A percentile compares a stretch with the other conserved stretches of the same genome.
Evolutionary conservation across 306 rosid species (phyloP).

Genomic region (Glycine soja): DNA sequence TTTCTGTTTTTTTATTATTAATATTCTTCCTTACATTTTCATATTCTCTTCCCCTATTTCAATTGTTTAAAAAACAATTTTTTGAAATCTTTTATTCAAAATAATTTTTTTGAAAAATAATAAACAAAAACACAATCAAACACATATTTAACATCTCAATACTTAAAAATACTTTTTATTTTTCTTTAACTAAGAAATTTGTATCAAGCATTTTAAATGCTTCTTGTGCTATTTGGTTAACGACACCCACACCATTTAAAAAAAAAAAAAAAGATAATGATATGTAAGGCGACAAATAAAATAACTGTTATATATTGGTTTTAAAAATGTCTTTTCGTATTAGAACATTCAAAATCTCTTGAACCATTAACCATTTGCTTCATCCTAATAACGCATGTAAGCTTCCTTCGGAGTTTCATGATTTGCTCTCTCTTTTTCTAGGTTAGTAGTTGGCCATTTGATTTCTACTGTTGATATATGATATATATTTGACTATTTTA

Average conservation of each 20-base stretch:
- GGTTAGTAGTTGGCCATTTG: no score
- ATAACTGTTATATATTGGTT: no score
- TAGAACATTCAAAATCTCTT: no score
- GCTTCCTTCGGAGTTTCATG: no score
- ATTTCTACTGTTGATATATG: no score
- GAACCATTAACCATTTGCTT: no score
- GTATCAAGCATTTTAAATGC: neutral
- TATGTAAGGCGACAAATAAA: no score
- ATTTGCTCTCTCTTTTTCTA: no score
- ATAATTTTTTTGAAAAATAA: neutral
- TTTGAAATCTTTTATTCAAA: neutral
- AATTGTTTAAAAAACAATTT: neutral
- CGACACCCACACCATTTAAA: neutral
- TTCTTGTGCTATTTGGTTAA: neutral
- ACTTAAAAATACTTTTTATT: neutral
- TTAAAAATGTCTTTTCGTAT: no score
- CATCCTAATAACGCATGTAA: no score
- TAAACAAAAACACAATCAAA: neutral
- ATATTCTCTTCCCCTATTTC: neutral
- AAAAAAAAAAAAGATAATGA: no score
- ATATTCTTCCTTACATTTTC: neutral
- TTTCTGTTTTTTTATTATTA: neutral
- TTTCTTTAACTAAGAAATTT: neutral
- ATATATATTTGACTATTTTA: no score
- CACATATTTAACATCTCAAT: neutral